Base-by-base conservation (phyloP, 768 basidiomycete species). In the Phaffia tasmanica region DNA sequence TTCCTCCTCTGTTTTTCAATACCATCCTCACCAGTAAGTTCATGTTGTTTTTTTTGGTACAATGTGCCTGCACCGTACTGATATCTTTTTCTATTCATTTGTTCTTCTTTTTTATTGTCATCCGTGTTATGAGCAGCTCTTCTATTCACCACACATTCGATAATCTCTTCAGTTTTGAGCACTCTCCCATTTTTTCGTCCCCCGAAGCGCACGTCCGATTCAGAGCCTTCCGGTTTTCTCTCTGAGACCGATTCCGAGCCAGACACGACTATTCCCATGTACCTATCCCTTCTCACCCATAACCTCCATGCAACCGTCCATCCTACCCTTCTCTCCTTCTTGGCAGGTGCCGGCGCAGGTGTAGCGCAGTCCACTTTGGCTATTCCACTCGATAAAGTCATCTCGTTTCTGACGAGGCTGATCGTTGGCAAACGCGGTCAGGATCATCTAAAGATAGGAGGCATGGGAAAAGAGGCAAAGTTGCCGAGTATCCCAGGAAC, bases 321-420 rank as follows among this genome's bases (percentile, higher is more conserved):
- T n/a, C 67, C 62, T 14, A 68, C 62, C 27, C 48, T 68, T 0
- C 67, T 69, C 35, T 63, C 67, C 8, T 62, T 49, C 18, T 2
- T 69, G 3, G 67, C 67, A n/a, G 67, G 67, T 8, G 62, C 61
- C 3, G 67, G 67, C 1, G 67, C 67, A 2, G 67, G 67, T 15
- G 47, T 64, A 11, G 67, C 62, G 19, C 67, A 69, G 18, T 48
- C 32, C 11, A 64, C 58, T 8, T 49, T 69, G 3, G 56, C 67
- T 11, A 54, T 54, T 9, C 67, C 67, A 0, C 57, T 63, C 15
- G 53, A 63, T 25, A 57, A 53, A 11, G 54, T 57, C 30, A 59
- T 69, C 61, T 50, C 48, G 23, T 59, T 69, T 35, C 50, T 60
- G 9, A 53, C 57, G 16, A 29, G 67, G 18, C 25, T 69, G 42